A percentile compares a stretch with the other conserved stretches of the same genome.
phyloP scores from a whole-genome alignment of 2,329 filamentous ascomycete species.

The Paramyrothecium sp. region DNA sequence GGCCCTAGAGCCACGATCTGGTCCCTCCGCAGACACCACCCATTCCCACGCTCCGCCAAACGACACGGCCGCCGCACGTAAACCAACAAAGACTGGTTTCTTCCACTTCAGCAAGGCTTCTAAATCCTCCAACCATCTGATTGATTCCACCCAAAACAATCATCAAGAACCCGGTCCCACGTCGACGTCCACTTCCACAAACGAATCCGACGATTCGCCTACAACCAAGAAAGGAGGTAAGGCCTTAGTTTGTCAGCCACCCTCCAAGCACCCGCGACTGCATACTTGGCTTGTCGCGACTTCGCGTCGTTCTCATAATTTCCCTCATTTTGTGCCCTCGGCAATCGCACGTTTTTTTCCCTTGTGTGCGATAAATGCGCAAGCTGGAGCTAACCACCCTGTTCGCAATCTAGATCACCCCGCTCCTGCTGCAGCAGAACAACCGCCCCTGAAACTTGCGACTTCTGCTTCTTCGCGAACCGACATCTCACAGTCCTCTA shows the following conservation, averaged over 20 bases:
- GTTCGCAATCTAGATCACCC: slow-evolving; percentile 12
- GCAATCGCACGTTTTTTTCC: neutral
- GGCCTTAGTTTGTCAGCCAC: neutral
- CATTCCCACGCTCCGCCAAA: slow-evolving; percentile 23
- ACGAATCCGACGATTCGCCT: neutral
- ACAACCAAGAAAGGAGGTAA: neutral
- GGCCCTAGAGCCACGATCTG: slow-evolving; percentile 19
- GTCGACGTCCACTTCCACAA: slow-evolving; percentile 1
- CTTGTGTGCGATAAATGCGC: neutral
- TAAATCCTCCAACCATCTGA: slow-evolving; percentile 36
- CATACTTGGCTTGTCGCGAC: neutral
- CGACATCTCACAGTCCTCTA: slow-evolving; percentile 50
- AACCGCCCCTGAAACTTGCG: slow-evolving; percentile 35
- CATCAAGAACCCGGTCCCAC: neutral
- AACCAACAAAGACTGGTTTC: slow-evolving; percentile 47
- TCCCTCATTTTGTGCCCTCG: too few relatives aligned
- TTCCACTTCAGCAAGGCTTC: slow-evolving; percentile 49
- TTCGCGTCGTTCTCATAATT: too few relatives aligned
- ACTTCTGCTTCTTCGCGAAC: slow-evolving; percentile 46
- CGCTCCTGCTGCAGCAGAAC: slow-evolving; percentile 21
- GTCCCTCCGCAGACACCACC: slow-evolving; percentile 16
- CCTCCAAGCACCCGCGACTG: neutral
- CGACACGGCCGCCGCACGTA: slow-evolving; percentile 30
- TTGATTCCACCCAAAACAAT: slow-evolving; percentile 6
- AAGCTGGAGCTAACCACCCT: slow-evolving; percentile 1